Conservation (phyloP, 495 filamentous ascomycete genomes). For the Coniosporium apollinis region DNA sequence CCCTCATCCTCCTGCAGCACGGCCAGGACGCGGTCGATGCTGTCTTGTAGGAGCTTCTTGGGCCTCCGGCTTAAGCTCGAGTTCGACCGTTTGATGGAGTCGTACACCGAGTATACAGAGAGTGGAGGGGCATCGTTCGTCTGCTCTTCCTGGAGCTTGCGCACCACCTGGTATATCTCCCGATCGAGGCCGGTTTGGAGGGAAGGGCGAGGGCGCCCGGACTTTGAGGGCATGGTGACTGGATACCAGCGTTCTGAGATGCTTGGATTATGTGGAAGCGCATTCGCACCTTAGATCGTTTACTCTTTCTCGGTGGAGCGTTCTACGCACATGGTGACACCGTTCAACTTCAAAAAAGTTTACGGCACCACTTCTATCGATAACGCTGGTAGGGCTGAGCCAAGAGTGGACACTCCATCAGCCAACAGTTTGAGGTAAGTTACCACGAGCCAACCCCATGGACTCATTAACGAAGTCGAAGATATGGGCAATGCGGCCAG, state of each 20-base stretch:
- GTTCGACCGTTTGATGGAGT: conserved; percentile 65
- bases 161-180: conserved; percentile 53
- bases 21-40: conserved; percentile 69
- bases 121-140: conserved; percentile 31
- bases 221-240: not conserved
- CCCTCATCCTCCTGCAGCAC: conserved; percentile 48
- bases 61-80: conserved; percentile 66
- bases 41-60: conserved; percentile 65
- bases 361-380: too few species aligned
- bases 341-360: too few species aligned
- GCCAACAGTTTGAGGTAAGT: not conserved
- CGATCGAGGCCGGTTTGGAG: conserved; percentile 17
- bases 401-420: too few species aligned
- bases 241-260: not conserved
- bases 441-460: too few species aligned
- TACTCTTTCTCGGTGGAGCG: too few species aligned
- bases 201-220: conserved; percentile 8
- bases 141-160: conserved; percentile 50
- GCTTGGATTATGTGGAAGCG: too few species aligned
- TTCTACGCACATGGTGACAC: too few species aligned
- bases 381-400: too few species aligned
- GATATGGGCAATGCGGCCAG: conserved; percentile 52
- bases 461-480: conserved; percentile 2
- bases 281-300: too few species aligned
- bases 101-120: conserved; percentile 49